Evolutionary conservation across 2,329 filamentous ascomycete species (phyloP).

Genomic region (Metarhizium robertsii): DNA sequence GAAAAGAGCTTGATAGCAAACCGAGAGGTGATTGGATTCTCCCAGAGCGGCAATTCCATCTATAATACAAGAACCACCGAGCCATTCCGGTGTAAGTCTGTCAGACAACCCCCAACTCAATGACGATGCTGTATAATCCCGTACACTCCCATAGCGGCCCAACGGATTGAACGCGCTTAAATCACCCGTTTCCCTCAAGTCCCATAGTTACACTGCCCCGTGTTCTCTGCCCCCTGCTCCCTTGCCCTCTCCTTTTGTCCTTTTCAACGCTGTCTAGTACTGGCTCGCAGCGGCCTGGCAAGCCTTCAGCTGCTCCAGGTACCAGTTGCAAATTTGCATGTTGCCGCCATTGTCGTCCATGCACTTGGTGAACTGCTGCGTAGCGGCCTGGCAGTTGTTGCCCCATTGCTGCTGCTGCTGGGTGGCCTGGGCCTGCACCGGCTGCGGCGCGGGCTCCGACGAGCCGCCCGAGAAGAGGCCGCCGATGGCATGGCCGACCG

Average conservation of each 20-base stretch:
- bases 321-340: constrained; percentile 96
- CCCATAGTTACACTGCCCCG: background rate
- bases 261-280: constrained; percentile 40
- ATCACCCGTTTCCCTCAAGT: no score
- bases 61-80: constrained; percentile 12
- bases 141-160: background rate
- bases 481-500: constrained; percentile 89
- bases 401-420: constrained; percentile 43
- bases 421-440: constrained; percentile 40
- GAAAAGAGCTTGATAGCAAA: background rate
- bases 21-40: constrained; percentile 1
- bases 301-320: constrained; percentile 91
- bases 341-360: constrained; percentile 93
- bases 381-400: constrained; percentile 68
- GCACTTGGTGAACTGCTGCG: constrained; percentile 84
- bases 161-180: no score
- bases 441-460: constrained; percentile 38
- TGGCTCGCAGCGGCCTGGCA: constrained; percentile 69
- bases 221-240: background rate
- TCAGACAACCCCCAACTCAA: background rate
- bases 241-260: background rate
- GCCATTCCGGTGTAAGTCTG: background rate
- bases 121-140: background rate
- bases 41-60: constrained; percentile 16
- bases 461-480: constrained; percentile 73